Evolutionary conservation across 1,139 yeast genomes (phyloP).

Genomic region (Geotrichum carabidarum): DNA sequence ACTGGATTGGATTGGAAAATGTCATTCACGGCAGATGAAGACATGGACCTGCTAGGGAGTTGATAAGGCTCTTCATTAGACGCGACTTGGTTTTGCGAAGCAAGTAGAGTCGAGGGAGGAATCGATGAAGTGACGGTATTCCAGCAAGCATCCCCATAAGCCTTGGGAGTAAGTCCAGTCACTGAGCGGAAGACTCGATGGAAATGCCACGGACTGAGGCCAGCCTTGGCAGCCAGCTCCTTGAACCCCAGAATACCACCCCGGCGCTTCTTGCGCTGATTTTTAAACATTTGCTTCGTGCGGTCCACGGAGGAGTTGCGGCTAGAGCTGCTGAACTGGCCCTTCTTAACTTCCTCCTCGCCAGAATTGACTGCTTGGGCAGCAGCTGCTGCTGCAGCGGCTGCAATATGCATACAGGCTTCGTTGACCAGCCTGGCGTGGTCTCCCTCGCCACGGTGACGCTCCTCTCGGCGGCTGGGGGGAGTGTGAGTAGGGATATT

Average conservation of each 20-base stretch:
- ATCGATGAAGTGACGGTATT: constrained; percentile 47
- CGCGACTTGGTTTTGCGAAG: background rate
- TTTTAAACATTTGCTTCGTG: constrained; percentile 22
- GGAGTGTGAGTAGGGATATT: background rate
- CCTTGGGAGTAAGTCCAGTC: constrained; percentile 81
- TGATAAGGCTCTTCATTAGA: background rate
- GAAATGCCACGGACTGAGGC: constrained; percentile 89
- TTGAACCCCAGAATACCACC: constrained; percentile 88
- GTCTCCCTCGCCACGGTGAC: constrained; percentile 38
- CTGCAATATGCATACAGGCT: constrained; percentile 79
- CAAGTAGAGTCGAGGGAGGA: constrained; percentile 15
- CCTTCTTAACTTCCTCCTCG: constrained; percentile 22
- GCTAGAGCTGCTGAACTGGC: constrained; percentile 18
- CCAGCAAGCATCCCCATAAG: constrained; percentile 84
- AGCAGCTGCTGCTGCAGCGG: constrained; percentile 68
- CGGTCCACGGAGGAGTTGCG: constrained; percentile 22
- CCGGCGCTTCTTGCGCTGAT: constrained; percentile 55
- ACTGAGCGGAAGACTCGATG: constrained; percentile 83
- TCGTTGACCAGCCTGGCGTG: constrained; percentile 68
- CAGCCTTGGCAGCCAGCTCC: constrained; percentile 80
- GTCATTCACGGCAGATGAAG: constrained; percentile 8
- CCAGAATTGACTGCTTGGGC: constrained; percentile 33
- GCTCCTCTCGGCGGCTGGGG: constrained; percentile 15
- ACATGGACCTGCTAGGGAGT: constrained; percentile 2
- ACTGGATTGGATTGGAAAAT: background rate